These are phyloP conservation scores for Vitis rotundifolia DNA, from an alignment of 164 flowering plant genomes.

Conservation along the genomic window DNA sequence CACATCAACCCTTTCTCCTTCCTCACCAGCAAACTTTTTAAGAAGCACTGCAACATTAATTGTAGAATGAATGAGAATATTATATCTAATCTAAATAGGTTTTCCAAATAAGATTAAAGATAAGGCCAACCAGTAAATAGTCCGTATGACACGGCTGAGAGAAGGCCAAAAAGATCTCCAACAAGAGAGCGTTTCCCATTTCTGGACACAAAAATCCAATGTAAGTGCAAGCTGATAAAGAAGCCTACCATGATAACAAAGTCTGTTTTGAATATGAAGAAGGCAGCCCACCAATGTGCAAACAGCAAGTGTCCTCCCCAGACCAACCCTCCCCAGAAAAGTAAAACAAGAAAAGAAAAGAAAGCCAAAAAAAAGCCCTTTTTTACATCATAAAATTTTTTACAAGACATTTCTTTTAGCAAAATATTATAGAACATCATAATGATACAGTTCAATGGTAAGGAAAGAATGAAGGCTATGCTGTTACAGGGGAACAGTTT, in stretches of 20 bases:
- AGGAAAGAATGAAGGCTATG: no score
- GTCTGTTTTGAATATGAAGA: not conserved
- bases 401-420: no score
- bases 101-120: not conserved
- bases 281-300: not conserved
- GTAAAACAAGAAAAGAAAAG: no score
- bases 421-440: no score
- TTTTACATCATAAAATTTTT: no score
- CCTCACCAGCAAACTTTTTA: slow-evolving; percentile 89
- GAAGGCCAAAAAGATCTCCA: slow-evolving; percentile 98
- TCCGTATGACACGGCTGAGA: slow-evolving; percentile 90
- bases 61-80: slow-evolving; percentile 6
- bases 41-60: slow-evolving; percentile 69
- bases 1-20: slow-evolving; percentile 87
- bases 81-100: not conserved
- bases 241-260: slow-evolving; percentile 1
- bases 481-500: no score
- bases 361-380: no score
- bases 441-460: no score
- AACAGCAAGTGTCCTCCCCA: no score
- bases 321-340: no score
- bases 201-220: slow-evolving; percentile 48
- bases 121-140: slow-evolving; percentile 80
- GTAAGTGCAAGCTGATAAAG: slow-evolving; percentile 10
- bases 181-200: slow-evolving; percentile 78